A percentile compares a stretch with the other conserved stretches of the same genome.
These are phyloP conservation scores for Ceratocystis smalleyi DNA, from an alignment of 2,329 filamentous ascomycete species.

Conservation along the genomic window DNA sequence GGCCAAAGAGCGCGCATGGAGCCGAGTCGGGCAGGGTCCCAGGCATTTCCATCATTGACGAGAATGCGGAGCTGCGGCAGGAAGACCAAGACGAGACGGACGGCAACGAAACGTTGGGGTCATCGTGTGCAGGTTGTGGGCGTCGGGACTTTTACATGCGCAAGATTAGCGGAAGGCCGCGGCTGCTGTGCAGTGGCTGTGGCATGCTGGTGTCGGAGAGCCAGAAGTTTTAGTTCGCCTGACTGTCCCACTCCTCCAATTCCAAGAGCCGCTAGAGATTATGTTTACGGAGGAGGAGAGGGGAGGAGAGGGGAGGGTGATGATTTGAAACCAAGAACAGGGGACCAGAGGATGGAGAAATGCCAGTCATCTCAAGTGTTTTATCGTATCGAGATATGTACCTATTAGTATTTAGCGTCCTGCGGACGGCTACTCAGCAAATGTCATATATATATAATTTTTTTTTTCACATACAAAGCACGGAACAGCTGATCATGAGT, in stretches of 20 bases:
- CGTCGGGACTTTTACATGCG: slow-evolving; percentile 7
- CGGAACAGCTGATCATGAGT: neutral
- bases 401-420: neutral
- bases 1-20: neutral
- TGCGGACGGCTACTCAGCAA: neutral
- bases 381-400: neutral
- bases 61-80: neutral
- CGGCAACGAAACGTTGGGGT: neutral
- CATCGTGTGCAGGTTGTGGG: slow-evolving; percentile 10
- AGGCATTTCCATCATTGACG: neutral
- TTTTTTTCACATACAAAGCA: neutral
- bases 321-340: too few species aligned
- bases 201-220: slow-evolving; percentile 2
- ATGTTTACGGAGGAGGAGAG: too few species aligned
- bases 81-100: neutral
- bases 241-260: too few species aligned
- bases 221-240: neutral
- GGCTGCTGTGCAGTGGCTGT: slow-evolving; percentile 5
- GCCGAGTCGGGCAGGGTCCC: neutral
- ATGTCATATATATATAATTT: neutral
- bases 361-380: too few species aligned
- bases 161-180: slow-evolving; percentile 5
- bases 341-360: too few species aligned
- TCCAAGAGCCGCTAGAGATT: too few species aligned
- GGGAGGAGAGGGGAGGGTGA: too few species aligned